Percentiles rank a stretch among this genome's conserved stretches.
These are phyloP conservation scores for Ceriops tagal DNA, from an alignment of 345 rosid genomes.

Conservation along the genomic window DNA sequence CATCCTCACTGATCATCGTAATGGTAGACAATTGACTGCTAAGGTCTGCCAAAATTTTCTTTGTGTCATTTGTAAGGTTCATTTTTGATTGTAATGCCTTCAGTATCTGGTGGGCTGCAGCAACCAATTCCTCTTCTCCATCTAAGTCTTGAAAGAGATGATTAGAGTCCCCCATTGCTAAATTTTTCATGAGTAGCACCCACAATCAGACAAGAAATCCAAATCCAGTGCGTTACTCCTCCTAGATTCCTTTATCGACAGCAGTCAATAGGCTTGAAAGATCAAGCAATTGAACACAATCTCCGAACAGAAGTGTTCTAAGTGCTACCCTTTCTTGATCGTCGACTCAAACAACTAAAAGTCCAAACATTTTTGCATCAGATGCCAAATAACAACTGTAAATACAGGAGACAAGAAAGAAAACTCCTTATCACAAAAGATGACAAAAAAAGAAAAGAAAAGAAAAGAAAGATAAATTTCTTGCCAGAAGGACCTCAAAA, in stretches of 20 bases:
- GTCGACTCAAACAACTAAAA: conserved; percentile 4
- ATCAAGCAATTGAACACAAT: background rate
- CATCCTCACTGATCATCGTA: conserved; percentile 26
- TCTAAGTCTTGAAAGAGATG: conserved; percentile 25
- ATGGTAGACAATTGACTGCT: conserved; percentile 55
- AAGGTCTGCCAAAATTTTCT: conserved; percentile 55
- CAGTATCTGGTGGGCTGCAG: conserved; percentile 54
- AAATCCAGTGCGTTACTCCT: background rate
- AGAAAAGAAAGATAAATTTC: background rate
- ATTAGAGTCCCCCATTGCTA: conserved; percentile 50
- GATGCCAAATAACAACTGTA: background rate
- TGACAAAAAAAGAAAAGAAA: background rate
- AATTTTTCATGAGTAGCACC: conserved; percentile 13
- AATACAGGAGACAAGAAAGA: background rate
- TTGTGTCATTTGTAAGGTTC: conserved; percentile 54
- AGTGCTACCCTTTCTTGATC: background rate
- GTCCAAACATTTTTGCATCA: background rate
- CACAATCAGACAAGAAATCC: conserved; percentile 9
- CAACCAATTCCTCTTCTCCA: conserved; percentile 61
- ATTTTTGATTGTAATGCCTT: conserved; percentile 54
- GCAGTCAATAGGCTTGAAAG: background rate
- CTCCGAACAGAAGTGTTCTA: conserved; percentile 3
- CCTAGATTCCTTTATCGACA: background rate
- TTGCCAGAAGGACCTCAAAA: background rate
- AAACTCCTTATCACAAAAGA: background rate